A percentile compares a stretch with the other conserved stretches of the same genome.
Conservation (phyloP, 306 rosid species). For the Boehmeria nivea region DNA sequence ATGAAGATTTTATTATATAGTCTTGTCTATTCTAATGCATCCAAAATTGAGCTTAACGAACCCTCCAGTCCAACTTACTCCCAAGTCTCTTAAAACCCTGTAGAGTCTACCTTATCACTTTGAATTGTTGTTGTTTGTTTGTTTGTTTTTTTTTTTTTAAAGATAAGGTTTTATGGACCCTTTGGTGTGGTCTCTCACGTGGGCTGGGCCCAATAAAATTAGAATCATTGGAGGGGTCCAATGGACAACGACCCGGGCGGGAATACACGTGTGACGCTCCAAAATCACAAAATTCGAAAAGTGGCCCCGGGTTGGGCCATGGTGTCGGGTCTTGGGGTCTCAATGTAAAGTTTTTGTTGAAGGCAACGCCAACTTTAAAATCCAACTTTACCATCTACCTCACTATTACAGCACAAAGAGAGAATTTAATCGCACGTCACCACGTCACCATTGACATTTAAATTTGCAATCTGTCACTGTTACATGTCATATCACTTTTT, state of each 20-base stretch:
- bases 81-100: not conserved
- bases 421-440: too few relatives aligned
- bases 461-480: too few relatives aligned
- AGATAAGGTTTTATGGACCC: constrained; percentile 11
- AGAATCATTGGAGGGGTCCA: constrained; percentile 9
- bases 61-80: not conserved
- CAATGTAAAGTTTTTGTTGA: constrained; percentile 17
- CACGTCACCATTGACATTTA: too few relatives aligned
- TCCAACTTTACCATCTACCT: too few relatives aligned
- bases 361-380: constrained; percentile 24
- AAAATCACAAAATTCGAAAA: not conserved
- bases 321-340: constrained; percentile 19
- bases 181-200: constrained; percentile 14
- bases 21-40: not conserved
- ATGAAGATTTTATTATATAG: not conserved
- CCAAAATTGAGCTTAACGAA: not conserved
- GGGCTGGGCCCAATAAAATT: constrained; percentile 17
- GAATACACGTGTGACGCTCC: constrained; percentile 21
- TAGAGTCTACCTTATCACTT: not conserved
- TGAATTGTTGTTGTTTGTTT: not conserved
- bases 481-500: too few relatives aligned
- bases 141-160: not conserved
- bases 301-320: constrained; percentile 19
- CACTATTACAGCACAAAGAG: too few relatives aligned
- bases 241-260: constrained; percentile 5